phyloP scores from a whole-genome alignment of 2,329 filamentous ascomycete species.

The Microsporum canis region DNA sequence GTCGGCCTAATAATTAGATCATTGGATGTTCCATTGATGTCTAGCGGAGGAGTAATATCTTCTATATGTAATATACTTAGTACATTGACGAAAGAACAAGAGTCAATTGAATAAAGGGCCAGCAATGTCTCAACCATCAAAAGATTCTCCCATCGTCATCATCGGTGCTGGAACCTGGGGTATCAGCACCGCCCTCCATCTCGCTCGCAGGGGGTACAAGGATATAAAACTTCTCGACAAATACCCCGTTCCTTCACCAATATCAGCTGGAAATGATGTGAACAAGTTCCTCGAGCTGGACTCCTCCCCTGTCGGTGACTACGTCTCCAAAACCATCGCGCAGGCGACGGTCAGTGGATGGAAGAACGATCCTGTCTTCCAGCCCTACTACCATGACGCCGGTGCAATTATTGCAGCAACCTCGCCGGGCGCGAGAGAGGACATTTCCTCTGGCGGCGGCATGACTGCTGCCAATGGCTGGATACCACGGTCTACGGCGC shows the following conservation, averaged over 20 bases:
- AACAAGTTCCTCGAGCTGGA: not conserved
- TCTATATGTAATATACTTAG: not conserved
- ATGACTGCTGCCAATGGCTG: not conserved
- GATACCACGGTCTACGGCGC: not conserved
- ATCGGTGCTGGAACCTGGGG: slow-evolving; percentile 36
- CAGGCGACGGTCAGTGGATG: not conserved
- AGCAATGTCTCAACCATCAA: slow-evolving; percentile 1
- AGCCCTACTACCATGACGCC: not conserved
- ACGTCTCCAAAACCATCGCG: not conserved
- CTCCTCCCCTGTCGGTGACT: not conserved
- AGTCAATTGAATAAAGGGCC: not conserved
- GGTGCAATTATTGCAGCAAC: not conserved
- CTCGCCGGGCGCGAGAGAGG: not conserved
- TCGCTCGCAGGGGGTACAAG: slow-evolving; percentile 36
- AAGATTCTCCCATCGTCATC: slow-evolving; percentile 26
- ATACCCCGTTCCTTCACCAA: slow-evolving; percentile 22
- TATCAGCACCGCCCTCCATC: slow-evolving; percentile 35
- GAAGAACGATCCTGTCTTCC: not conserved
- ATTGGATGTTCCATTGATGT: not conserved
- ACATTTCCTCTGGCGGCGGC: not conserved
- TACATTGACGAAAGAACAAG: not conserved
- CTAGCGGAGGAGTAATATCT: not conserved
- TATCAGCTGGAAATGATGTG: not conserved
- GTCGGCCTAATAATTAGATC: not conserved
- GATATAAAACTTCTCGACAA: slow-evolving; percentile 41